Conservation (phyloP, 306 rosid species). For the Abrus pulchellus region DNA sequence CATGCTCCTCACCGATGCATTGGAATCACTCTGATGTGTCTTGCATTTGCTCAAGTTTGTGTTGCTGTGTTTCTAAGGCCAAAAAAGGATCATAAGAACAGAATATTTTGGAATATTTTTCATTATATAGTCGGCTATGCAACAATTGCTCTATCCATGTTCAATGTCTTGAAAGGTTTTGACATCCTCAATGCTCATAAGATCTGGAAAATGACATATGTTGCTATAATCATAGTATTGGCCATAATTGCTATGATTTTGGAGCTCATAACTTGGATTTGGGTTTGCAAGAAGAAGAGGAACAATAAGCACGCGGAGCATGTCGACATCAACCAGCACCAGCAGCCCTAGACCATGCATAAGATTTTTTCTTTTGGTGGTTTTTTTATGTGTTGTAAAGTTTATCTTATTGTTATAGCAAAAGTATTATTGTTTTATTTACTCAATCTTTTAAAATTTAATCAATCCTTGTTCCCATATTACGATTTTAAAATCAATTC, state of each 20-base stretch:
- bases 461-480: too few species aligned
- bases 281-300: neutral
- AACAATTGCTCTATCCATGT: constrained; percentile 26
- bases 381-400: too few species aligned
- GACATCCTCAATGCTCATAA: neutral
- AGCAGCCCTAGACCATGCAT: too few species aligned
- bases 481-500: too few species aligned
- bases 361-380: neutral
- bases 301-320: neutral
- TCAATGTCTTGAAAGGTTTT: constrained; percentile 44
- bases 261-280: constrained; percentile 26
- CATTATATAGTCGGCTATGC: constrained; percentile 40
- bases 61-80: constrained; percentile 22
- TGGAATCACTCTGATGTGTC: constrained; percentile 38
- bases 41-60: constrained; percentile 27
- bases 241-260: neutral
- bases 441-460: too few species aligned
- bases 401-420: too few species aligned
- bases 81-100: constrained; percentile 26
- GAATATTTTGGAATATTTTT: constrained; percentile 37
- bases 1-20: constrained; percentile 43
- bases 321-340: neutral
- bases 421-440: too few species aligned
- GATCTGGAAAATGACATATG: neutral
- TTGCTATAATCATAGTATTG: neutral